Conservation (phyloP, 441 rosid species). For the Populus hybrid region DNA sequence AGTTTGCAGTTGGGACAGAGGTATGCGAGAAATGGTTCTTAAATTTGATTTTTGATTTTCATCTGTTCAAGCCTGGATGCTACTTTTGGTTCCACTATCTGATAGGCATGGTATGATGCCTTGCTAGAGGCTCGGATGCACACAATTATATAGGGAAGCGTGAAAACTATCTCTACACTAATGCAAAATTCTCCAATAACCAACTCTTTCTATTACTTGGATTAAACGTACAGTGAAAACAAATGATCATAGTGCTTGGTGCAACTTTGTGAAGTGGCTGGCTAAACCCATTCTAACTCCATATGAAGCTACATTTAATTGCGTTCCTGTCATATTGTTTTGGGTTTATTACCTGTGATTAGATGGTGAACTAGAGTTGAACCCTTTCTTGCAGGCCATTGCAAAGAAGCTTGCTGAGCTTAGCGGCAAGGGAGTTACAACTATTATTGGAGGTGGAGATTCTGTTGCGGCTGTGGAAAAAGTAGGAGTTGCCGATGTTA, state of each 20-base stretch:
- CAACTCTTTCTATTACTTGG: not conserved
- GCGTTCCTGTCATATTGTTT: not conserved
- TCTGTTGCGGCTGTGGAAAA: slow-evolving; percentile 93
- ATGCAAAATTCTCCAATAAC: not conserved
- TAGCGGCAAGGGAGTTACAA: slow-evolving; percentile 78
- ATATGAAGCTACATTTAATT: not conserved
- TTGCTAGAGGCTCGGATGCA: not conserved
- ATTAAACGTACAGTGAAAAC: not conserved
- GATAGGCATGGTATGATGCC: not conserved
- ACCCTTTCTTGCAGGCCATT: slow-evolving; percentile 45
- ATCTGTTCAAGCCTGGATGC: not conserved
- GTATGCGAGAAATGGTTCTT: slow-evolving; percentile 30
- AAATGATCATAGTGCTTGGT: not conserved
- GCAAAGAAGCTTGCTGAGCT: slow-evolving; percentile 87
- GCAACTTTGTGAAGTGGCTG: not conserved
- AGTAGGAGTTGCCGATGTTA: slow-evolving; percentile 78
- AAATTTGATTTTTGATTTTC: slow-evolving; percentile 4
- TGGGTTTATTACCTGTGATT: not conserved
- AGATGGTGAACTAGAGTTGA: slow-evolving; percentile 8
- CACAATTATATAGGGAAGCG: not conserved
- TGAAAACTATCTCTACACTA: not conserved
- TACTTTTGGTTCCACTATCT: not conserved
- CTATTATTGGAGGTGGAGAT: slow-evolving; percentile 95
- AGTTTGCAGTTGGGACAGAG: slow-evolving; percentile 88
- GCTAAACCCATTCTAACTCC: not conserved